Evolutionary conservation across 345 rosid species (phyloP), one percentile per base, ranked within the genome.

Genomic region (Boechera divaricarpa): DNA sequence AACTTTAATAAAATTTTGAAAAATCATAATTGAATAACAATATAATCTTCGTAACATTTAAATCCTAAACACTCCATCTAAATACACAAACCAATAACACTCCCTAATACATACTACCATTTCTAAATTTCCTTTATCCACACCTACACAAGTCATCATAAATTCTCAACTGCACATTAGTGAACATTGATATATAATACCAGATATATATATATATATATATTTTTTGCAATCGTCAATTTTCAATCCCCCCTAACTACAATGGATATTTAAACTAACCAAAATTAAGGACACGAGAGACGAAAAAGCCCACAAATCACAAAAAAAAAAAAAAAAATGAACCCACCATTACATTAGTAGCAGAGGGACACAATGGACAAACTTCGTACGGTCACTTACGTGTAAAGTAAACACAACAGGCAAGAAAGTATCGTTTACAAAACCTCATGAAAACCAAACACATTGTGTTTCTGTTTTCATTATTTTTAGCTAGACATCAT

Each of bases 401-500:
- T 33, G 47, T 42, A 10, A 8, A 53, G 58, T n/a, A 66, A 64
- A 47, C 18, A 74, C 21, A 74, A 54, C 32, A 53, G 55, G 26
- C 33, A 26, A 55, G 12, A 6, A 15, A 35, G 21, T 21, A 55
- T 29, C 36, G 33, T 67, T 67, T 57, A 75, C 67, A 49, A 55
- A 67, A 58, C 35, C 61, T 49, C 68, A 51, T 49, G 10, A 49
- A 18, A 16, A 58, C 12, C 67, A 75, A 35, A 67, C 67, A 53
- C 7, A 10, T 6, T 38, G 0, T 63, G 32, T 53, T 32, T 3
- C 11, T 5, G 4, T 54, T 6, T 10, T 47, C 9, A 5, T 12
- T 5, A 36, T 12, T 31, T 38, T 68, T 91, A 87, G 83, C 81
- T 82, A 59, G 93, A 88, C 94, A 94, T 91, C 93, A 89, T 86